Percentiles rank a stretch among this genome's conserved stretches.
Evolutionary conservation across 2,329 filamentous ascomycete genomes (phyloP).

Genomic region (Alternaria atra): DNA sequence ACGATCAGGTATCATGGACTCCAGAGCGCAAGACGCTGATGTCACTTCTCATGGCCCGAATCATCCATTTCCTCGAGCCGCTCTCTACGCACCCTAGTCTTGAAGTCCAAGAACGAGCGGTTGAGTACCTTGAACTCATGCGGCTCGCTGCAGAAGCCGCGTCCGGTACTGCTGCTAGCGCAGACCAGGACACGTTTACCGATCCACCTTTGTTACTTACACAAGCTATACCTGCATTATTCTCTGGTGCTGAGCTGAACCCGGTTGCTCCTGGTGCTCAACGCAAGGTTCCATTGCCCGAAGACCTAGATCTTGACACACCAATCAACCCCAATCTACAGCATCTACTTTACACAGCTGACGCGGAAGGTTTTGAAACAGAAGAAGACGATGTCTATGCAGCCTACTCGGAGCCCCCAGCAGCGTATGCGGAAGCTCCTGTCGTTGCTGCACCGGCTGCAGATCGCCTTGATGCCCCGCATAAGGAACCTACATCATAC

Average conservation of each 20-base stretch:
- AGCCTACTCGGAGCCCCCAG: conserved; percentile 57
- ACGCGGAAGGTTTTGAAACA: conserved; percentile 55
- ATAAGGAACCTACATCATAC: conserved; percentile 53
- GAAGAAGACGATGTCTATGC: conserved; percentile 56
- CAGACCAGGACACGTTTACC: conserved; percentile 71
- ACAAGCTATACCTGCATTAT: conserved; percentile 88
- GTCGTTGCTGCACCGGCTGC: conserved; percentile 49
- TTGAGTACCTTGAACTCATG: conserved; percentile 90
- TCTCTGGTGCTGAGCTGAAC: conserved; percentile 86
- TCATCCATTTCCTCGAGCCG: conserved; percentile 82
- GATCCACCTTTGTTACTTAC: conserved; percentile 86
- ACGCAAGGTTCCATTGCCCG: conserved; percentile 81
- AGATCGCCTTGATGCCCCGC: conserved; percentile 54
- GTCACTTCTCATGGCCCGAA: conserved; percentile 79
- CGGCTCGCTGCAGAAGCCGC: conserved; percentile 86
- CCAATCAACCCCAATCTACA: conserved; percentile 81
- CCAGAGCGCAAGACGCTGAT: conserved; percentile 76
- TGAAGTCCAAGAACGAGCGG: conserved; percentile 93
- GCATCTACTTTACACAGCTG: conserved; percentile 67
- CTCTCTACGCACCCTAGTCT: conserved; percentile 83
- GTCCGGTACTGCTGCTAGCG: conserved; percentile 67
- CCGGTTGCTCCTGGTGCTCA: conserved; percentile 87
- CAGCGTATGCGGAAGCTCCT: conserved; percentile 29
- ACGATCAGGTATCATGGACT: conserved; percentile 74
- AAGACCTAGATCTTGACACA: conserved; percentile 78